Conservation (phyloP, 257 asterid genomes). For the Vinca minor region DNA sequence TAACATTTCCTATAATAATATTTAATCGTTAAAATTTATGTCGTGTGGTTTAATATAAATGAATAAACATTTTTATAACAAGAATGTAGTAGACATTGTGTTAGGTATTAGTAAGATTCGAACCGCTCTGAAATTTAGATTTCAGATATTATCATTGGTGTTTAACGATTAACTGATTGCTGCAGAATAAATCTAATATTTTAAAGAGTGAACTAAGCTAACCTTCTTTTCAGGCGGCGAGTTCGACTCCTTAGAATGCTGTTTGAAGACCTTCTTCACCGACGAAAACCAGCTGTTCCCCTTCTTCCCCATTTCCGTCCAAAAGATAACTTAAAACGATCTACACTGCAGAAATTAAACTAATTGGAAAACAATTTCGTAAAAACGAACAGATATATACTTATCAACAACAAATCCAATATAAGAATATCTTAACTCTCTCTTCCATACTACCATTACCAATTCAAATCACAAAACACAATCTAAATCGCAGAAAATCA, state of each 20-base stretch:
- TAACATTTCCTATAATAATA: too few species aligned
- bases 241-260: conserved; percentile 37
- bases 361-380: neutral
- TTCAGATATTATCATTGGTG: too few species aligned
- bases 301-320: conserved; percentile 63
- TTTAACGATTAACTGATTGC: neutral
- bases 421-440: too few species aligned
- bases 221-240: conserved; percentile 54
- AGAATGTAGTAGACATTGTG: too few species aligned
- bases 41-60: too few species aligned
- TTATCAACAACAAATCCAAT: too few species aligned
- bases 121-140: too few species aligned
- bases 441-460: neutral
- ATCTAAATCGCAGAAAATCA: neutral
- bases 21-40: too few species aligned
- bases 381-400: too few species aligned
- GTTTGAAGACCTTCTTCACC: conserved; percentile 77
- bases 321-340: neutral
- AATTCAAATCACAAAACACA: neutral
- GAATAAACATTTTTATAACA: too few species aligned
- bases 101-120: too few species aligned
- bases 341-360: neutral
- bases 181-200: neutral
- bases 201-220: conserved; percentile 14
- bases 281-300: conserved; percentile 79